Base-by-base conservation (phyloP, 768 basidiomycete species). In the Mycena metata region DNA sequence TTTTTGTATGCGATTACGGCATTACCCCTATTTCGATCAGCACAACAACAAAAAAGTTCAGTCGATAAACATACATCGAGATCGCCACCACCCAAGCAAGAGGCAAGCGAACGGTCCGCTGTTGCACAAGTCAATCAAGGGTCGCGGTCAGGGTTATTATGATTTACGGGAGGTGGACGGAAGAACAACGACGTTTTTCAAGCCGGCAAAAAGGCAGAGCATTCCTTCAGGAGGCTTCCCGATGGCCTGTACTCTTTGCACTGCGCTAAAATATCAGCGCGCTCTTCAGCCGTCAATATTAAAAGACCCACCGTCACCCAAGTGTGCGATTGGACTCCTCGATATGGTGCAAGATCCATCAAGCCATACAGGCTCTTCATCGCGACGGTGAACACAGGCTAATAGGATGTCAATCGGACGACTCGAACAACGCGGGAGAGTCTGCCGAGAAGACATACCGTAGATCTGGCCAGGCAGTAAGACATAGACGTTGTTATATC, bases 161-260 rank as follows among this genome's bases (percentile, higher is more conserved):
- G 39, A 88, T 91, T 91, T 64, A 82, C 81, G 4, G 50, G 60
- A 60, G 12, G 21, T 43, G 10, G 87, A 87, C 1, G 92, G 84
- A 69, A 94, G 85, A 5, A 94, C 91, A 2, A 94, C 88, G 8
- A 89, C 89, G 74, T 94, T 94, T 73, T 83, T 88, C 65, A 93
- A 76, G 59, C 88, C 80, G 4, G 81, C 76, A 74, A 92, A 92
- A 39, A 89, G 75, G 73, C 90, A 91, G 41, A 86, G 65, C 74
- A 79, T 79, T 42, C 82, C 86, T 30, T 76, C 79, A 1, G 90
- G 90, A 4, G 93, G 93, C 73, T 85, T 83, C 4, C 93, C 93
- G 52, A 94, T 90, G 7, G 91, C 91, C 64, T 81, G 82, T 2
- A 92, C 91, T 56, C 89, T 84, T 79, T 91, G 91, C 1, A 92